Base-by-base conservation (phyloP, 192 early-diverging fungal species). In the Phycomyces nitens region DNA sequence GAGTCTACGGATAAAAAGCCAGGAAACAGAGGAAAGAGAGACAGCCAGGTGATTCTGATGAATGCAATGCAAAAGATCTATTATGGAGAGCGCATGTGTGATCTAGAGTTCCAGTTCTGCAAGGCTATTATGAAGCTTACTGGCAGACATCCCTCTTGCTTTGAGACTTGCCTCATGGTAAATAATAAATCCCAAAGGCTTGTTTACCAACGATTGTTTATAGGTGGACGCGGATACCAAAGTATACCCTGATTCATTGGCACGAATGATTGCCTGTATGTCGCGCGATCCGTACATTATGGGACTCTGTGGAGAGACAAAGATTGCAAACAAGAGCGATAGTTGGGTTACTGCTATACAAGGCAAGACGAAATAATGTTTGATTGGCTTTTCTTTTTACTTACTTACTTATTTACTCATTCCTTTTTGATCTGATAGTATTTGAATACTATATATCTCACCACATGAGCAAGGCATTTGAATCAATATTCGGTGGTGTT, bases 301-400 rank as follows among this genome's bases (percentile, higher is more conserved):
- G 89, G 96, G 96, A 7, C 77, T 97, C 34, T 97, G 96, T 77
- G 96, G 96, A 55, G 96, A 99, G 75, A 97, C 96, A 23, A 83
- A 92, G 72, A 94, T 99, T 72, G 89, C 86, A 26, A 99, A 99
- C 82, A 95, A 95, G 80, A 76, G 75, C 3, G 87, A 90, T 61
- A 84, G 80, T 24, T 90, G 90, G 90, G 90, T 94, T 18, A 93
- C 94, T 1, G 85, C 84, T 62, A 99, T 99, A 71, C 95, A 97
- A 80, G 73, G 72, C 66, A 34, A 69, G 15, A 49, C 29, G 24
- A 2, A 14, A 22, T n/a, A 24, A 23, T 58, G 15, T 53, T 0
- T 21, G 50, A 41, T 10, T 53, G 41, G 11, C 20, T 38, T 14
- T 29, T 14, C 14, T 5, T 21, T 42, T 39, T 38, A 39, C 21